phyloP scores from a whole-genome alignment of 805 yeast genomes.

The Candida adriatica region DNA sequence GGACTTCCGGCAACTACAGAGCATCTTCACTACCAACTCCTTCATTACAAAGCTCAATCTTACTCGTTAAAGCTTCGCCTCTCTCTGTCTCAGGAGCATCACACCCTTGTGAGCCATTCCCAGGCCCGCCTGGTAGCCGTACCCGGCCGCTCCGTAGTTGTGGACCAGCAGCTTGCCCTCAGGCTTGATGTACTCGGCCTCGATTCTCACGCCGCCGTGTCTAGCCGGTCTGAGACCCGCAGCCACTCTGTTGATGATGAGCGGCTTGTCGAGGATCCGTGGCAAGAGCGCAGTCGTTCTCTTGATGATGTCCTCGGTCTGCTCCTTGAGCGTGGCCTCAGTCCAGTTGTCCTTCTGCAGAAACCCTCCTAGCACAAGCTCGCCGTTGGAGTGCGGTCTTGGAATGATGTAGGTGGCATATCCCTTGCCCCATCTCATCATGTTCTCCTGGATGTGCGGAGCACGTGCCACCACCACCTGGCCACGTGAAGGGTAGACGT shows the following conservation, averaged over 20 bases:
- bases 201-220: conserved; percentile 70
- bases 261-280: conserved; percentile 35
- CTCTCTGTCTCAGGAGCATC: conserved; percentile 18
- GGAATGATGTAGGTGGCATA: conserved; percentile 67
- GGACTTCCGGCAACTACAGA: too few species aligned
- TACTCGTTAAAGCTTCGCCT: too few species aligned
- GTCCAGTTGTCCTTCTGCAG: conserved; percentile 58
- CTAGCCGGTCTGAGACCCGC: conserved; percentile 77
- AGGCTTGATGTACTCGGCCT: conserved; percentile 35
- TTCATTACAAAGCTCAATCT: too few species aligned
- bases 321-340: conserved; percentile 47
- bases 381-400: conserved; percentile 58
- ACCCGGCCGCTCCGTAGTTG: conserved; percentile 65
- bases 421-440: conserved; percentile 52
- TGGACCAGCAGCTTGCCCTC: conserved; percentile 48
- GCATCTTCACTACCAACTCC: too few species aligned
- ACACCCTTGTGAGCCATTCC: conserved; percentile 53
- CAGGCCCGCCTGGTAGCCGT: conserved; percentile 60
- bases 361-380: conserved; percentile 71
- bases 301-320: conserved; percentile 53
- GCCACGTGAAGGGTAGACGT: conserved; percentile 70
- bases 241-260: conserved; percentile 54
- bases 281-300: conserved; percentile 51
- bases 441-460: conserved; percentile 57
- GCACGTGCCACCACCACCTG: conserved; percentile 71